Conservation (phyloP, 345 rosid species). For the Citrus australasica region DNA sequence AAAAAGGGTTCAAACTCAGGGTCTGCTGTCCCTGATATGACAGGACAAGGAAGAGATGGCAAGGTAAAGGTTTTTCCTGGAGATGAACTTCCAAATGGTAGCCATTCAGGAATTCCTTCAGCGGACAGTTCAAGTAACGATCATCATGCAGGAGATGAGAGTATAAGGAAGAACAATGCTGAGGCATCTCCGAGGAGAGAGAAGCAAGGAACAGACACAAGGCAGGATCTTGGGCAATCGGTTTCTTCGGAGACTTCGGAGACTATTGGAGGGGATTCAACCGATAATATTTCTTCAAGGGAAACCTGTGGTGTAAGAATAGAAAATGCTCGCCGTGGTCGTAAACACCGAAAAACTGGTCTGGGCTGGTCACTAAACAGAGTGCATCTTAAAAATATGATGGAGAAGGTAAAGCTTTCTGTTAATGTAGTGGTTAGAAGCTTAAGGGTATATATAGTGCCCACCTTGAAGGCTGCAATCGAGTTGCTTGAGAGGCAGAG, state of each 20-base stretch:
- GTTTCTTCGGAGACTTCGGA: slow-evolving; percentile 28
- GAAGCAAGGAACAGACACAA: slow-evolving; percentile 34
- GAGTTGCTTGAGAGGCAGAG: slow-evolving; percentile 61
- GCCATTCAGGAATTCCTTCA: slow-evolving; percentile 29
- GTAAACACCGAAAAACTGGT: slow-evolving; percentile 29
- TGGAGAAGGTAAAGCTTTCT: slow-evolving; percentile 39
- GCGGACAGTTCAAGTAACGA: slow-evolving; percentile 13
- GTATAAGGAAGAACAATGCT: slow-evolving; percentile 21
- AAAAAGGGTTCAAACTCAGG: slow-evolving; percentile 48
- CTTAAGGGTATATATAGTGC: slow-evolving; percentile 36
- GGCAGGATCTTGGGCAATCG: slow-evolving; percentile 26
- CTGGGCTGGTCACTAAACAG: slow-evolving; percentile 38
- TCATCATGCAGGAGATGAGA: slow-evolving; percentile 30
- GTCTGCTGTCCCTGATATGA: slow-evolving; percentile 24
- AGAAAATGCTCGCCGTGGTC: slow-evolving; percentile 37
- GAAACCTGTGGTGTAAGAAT: slow-evolving; percentile 27
- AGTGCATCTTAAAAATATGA: slow-evolving; percentile 42
- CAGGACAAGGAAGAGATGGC: slow-evolving; percentile 40
- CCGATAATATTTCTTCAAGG: slow-evolving; percentile 27
- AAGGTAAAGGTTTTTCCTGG: slow-evolving; percentile 39
- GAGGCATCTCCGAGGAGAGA: slow-evolving; percentile 29
- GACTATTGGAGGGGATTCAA: slow-evolving; percentile 25
- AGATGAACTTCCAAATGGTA: slow-evolving; percentile 44
- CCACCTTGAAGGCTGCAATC: slow-evolving; percentile 35
- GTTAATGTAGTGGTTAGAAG: slow-evolving; percentile 44